Base-by-base conservation (phyloP, 2,329 filamentous ascomycete species). In the Ascosphaera aggregata region DNA sequence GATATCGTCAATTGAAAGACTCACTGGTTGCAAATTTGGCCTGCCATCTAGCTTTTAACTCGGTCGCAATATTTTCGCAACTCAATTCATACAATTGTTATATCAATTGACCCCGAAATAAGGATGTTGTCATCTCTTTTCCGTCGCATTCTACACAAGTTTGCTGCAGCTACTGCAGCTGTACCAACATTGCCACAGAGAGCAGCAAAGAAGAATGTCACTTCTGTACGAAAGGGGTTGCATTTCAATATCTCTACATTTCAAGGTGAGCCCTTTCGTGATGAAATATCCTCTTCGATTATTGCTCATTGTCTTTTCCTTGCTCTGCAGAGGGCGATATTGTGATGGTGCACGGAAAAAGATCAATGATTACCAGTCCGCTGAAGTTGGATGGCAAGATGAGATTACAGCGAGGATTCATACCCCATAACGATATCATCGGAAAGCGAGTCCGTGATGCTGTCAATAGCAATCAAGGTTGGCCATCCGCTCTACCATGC, bases 401-500 rank as follows among this genome's bases (percentile, higher is more conserved):
- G 37, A 49, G 56, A 39, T 48, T 52, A 24, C 51, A 51, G 34
- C 48, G 51, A 9, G 59, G 58, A 9, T 40, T 46, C 27, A 46
- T 69, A 20, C 43, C 52, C 3, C 59, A 66, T 43, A 54, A 61
- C 39, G 64, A 71, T 30, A 67, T 84, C 41, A 76, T 85, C 48
- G 77, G 76, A 31, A 69, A 65, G 44, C 55, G 57, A 32, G 53
- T 67, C 3, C 65, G 76, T 43, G 72, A 78, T 45, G 49, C 64
- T n/a, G 58, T 81, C 9, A 52, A 57, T 30, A 67, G 73, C 36
- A 63, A 58, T 44, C 67, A 63, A 49, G 65, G 64, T n/a, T n/a
- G n/a, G n/a, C n/a, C n/a, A n/a, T n/a, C n/a, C n/a, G n/a, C n/a
- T n/a, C n/a, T n/a, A n/a, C n/a, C n/a, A n/a, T n/a, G n/a, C n/a